Conservation (phyloP, 1,139 yeast species). For the Entelexis sorbosivorans region DNA sequence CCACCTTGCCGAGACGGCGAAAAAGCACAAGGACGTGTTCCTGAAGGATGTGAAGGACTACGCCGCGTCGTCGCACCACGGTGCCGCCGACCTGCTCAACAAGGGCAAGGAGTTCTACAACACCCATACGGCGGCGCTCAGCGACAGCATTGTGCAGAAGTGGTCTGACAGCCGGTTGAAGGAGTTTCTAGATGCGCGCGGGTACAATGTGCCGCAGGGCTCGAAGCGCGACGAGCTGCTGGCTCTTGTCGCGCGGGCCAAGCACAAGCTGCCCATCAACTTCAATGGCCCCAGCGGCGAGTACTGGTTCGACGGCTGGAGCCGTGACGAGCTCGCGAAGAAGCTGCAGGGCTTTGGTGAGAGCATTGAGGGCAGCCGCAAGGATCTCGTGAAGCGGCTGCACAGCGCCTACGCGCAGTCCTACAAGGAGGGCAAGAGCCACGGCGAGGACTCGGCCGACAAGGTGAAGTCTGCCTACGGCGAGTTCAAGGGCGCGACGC, state of each 20-base stretch:
- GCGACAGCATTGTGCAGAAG: conserved; percentile 22
- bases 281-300: conserved; percentile 23
- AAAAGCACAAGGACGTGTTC: conserved; percentile 29
- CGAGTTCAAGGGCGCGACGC: conserved; percentile 29
- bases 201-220: conserved; percentile 38
- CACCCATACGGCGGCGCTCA: conserved; percentile 10
- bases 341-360: conserved; percentile 36
- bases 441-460: conserved; percentile 23
- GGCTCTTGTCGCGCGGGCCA: conserved; percentile 39
- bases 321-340: conserved; percentile 33
- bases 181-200: conserved; percentile 44
- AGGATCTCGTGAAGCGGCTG: conserved; percentile 30
- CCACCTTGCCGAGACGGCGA: conserved; percentile 34
- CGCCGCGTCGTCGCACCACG: conserved; percentile 21
- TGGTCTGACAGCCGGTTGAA: conserved; percentile 37
- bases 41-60: conserved; percentile 22
- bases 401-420: conserved; percentile 22
- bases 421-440: conserved; percentile 25
- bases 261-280: conserved; percentile 33
- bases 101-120: conserved; percentile 23
- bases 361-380: conserved; percentile 32
- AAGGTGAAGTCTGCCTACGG: conserved; percentile 19
- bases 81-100: conserved; percentile 24
- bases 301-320: conserved; percentile 41
- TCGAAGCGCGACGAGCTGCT: conserved; percentile 40